Base-by-base conservation (phyloP, 192 early-diverging fungal genomes). In the Coemansia sp. region DNA sequence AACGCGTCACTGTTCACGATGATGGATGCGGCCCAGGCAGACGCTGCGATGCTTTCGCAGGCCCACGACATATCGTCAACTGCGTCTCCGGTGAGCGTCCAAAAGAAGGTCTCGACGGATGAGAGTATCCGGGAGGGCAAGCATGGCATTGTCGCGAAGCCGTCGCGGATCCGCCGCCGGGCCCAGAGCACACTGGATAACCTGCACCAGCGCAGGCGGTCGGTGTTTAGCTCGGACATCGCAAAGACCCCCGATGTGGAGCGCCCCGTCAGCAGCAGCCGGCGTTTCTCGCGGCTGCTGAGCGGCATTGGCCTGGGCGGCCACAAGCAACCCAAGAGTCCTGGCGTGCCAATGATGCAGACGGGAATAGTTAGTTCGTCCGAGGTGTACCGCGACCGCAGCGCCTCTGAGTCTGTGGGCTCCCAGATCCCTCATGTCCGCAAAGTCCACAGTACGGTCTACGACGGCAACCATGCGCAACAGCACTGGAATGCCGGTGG, bases 1-100 rank as follows among this genome's bases (percentile, higher is more conserved):
- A 51, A 66, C 23, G 55, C 63, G 2, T 66, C 63, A n/a, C 13
- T 66, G 38, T 51, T 66, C 29, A 58, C 63, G 11, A 66, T 66
- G 55, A 38, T 66, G 16, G 63, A 58, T 20, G 51, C 51, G 0
- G 40, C 41, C 0, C 40, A 37, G 4, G 35, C 44, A 3, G 38
- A 14, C 7, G 3, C 22, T 0, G 38, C 29, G 1, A 19, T 13
- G 14, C 42, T 57, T 25, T 35, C 27, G 8, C 21, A 14, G 12
- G 26, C 33, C 19, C 5, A 25, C 30, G 34, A 33, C 34, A 38
- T 30, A 16, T n/a, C 19, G 14, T 12, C 32, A 27, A 35, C 16
- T 4, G 19, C 27, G 1, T 30, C 20, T 8, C 21, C 31, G 2
- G 18, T 33, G 26, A 20, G 32, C 39, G 37, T 33, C 20, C 33